Base-by-base conservation (phyloP, 192 early-diverging fungal genomes). In the Umbelopsis vinacea region DNA sequence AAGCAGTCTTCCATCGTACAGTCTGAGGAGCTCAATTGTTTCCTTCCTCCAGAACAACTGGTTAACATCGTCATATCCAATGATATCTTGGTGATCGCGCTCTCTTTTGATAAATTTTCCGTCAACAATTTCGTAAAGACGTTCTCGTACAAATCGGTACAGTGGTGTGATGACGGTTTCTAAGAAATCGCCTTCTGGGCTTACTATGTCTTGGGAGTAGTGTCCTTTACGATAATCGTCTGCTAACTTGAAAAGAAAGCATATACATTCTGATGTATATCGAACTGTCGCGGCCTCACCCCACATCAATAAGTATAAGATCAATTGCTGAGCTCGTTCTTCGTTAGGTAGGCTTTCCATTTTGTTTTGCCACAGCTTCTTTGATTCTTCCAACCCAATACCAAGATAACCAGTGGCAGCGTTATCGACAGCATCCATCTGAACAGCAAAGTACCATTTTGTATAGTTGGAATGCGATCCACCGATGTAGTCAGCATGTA, bases 11-110 rank as follows among this genome's bases (percentile, higher is more conserved):
- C 83, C 85, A 71, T 83, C 84, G 33, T 84, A 82, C 45, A 89
- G 79, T 67, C 70, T 70, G 53, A 89, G 80, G 17, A 47, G 60
- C 17, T 83, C 85, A 68, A 92, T 79, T 2, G 81, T 76, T 57
- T 87, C 79, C 46, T 81, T 81, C 12, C 81, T 78, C 89, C 90
- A 91, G 68, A 92, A 92, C 38, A 89, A 71, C 74, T 92, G 89
- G 72, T 92, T 92, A 48, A 91, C 79, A 66, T 89, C 88, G 73
- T 89, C 89, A 63, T 91, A 91, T n/a, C 89, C 89, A 67, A 91
- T 87, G 40, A 84, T 88, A 70, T 75, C 80, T 43, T 85, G 76
- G 71, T 91, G 89, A 72, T 92, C 90, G 66, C 83, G 81, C 79
- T 89, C 88, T 74, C 83, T 81, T 77, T 87, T 85, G 14, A 90